Base-by-base conservation (phyloP, 192 early-diverging fungal genomes). In the Jimgerdemannia flammicorona region DNA sequence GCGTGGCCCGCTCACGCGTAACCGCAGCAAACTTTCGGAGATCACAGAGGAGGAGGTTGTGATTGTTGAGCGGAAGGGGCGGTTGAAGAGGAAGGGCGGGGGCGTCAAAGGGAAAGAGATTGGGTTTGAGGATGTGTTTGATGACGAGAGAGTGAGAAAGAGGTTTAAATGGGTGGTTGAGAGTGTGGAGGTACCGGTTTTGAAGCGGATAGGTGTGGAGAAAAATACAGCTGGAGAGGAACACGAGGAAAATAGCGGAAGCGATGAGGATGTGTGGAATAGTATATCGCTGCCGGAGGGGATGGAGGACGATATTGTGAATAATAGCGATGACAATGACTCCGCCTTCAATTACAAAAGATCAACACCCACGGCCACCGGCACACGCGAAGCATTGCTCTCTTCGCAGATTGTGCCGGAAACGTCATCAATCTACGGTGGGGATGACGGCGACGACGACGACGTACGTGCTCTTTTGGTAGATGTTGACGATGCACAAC, bases 1-100 rank as follows among this genome's bases (percentile, higher is more conserved):
- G 29, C 29, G 29, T 29, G 29, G 29, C 29, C 29, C 29, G 17
- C 19, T 18, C 17, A 65, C 17, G 17, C 64, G 19, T 18, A 18
- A 65, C 64, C 64, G 17, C 65, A 7, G 3, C 4, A n/a, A 29
- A 81, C 78, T 4, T 81, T 78, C 69, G 80, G 78, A 41, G 80
- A 77, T 3, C 71, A 77, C 41, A 70, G 43, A 1, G 80, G 43
- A 1, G 80, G 78, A 49, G 65, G 42, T 7, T 7, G 40, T 67
- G 54, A 10, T 70, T 66, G 44, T 54, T 4, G 64, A 44, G 4
- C 6, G 3, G 40, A 66, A 41, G 11, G 67, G 68, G 3, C 17
- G 41, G 44, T 3, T 76, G 77, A 54, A 76, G 75, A 8, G 41
- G 4, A 18, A 63, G 74, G 6, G 63, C 11, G 19, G 69, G 40